Base-by-base conservation (phyloP, 495 filamentous ascomycete genomes). In the Xanthoparmelia taractica region DNA sequence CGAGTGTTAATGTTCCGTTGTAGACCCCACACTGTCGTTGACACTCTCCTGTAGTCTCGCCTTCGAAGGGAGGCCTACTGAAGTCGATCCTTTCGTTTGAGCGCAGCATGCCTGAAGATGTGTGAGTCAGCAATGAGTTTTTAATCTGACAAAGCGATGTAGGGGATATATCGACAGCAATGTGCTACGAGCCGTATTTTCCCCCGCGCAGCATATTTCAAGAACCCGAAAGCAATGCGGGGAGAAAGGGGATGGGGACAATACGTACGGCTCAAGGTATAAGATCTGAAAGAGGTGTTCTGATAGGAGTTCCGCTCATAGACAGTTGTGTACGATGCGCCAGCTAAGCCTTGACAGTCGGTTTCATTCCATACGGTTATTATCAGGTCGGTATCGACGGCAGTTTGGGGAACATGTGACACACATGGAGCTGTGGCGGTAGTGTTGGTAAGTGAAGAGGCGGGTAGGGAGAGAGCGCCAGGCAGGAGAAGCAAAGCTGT, bases 11-110 rank as follows among this genome's bases (percentile, higher is more conserved):
- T 0, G 48, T 52, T 1, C 48, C 48, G 27, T 52, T 52, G 48
- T 52, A 52, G 27, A 52, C 8, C 15, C 48, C 48, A 8, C 48
- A 52, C 15, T 52, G 48, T 27, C 48, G 48, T 8, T 52, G 48
- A 31, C 48, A 52, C 31, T 52, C 48, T 15, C 13, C 15, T 4
- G 48, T 52, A 29, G 25, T 52, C 15, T 52, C 27, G 13, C 15
- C 23, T 13, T 17, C 1, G 1, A 7, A 29, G 29, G 48, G 48
- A 52, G 48, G 25, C 48, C 48, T 52, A 31, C 48, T 52, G 13
- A 52, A 31, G 13, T 52, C 48, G 48, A 52, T 52, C 15, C 48
- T 52, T 18, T 52, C 48, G 48, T 52, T 52, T 13, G 48, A 18
- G 27, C 31, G 48, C 27, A 31, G 48, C 29, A 17, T 15, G 18